Conservation (phyloP, 2,329 filamentous ascomycete genomes). For the Leptographium galeiforme region DNA sequence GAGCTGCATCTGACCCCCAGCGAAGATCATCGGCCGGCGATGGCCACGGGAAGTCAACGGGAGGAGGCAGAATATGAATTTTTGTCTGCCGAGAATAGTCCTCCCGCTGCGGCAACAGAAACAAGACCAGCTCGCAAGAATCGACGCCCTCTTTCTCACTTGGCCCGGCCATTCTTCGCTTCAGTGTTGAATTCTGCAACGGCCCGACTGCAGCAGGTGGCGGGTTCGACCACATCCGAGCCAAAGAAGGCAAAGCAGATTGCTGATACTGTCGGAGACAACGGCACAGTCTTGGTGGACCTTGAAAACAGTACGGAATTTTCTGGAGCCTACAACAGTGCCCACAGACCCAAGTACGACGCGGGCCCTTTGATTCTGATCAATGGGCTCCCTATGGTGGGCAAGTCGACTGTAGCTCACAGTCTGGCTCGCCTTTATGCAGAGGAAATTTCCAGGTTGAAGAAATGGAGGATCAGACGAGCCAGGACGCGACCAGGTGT, state of each 20-base stretch:
- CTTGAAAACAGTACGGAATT: not conserved
- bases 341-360: not conserved
- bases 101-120: not conserved
- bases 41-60: not conserved
- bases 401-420: conserved; percentile 6
- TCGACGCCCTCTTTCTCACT: not conserved
- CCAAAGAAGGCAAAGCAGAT: not conserved
- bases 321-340: not conserved
- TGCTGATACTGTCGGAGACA: not conserved
- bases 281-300: not conserved
- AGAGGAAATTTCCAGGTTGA: too few species aligned
- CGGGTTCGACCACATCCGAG: not conserved
- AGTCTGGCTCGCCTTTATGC: not conserved
- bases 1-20: not conserved
- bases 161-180: not conserved
- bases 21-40: not conserved
- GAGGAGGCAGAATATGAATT: not conserved
- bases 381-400: conserved; percentile 2
- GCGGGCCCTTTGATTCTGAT: conserved; percentile 4
- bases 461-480: not conserved
- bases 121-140: too few species aligned
- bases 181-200: not conserved
- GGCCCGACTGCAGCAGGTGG: not conserved
- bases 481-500: not conserved
- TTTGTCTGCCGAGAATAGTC: not conserved